Conservation (phyloP, 2,329 filamentous ascomycete genomes). For the Trichophyton simii region DNA sequence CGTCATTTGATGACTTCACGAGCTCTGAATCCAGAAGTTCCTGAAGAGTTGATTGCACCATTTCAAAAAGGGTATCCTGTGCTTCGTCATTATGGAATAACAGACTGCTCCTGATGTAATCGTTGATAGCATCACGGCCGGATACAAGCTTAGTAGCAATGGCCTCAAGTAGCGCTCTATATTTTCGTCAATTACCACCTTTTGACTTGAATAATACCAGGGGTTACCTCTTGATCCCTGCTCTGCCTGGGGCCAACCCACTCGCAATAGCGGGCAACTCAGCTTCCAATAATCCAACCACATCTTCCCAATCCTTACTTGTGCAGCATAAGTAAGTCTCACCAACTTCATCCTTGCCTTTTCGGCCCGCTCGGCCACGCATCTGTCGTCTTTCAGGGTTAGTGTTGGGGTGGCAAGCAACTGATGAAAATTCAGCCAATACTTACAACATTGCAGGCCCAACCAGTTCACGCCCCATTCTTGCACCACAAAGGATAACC, state of each 20-base stretch:
- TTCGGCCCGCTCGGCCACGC: slow-evolving; percentile 64
- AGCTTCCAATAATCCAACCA: slow-evolving; percentile 58
- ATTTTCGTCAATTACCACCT: slow-evolving; percentile 7
- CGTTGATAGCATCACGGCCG: slow-evolving; percentile 50
- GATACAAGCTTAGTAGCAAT: slow-evolving; percentile 57
- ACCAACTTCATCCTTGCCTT: slow-evolving; percentile 64
- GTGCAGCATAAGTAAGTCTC: slow-evolving; percentile 68
- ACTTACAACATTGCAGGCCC: slow-evolving; percentile 59
- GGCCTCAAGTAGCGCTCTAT: slow-evolving; percentile 57
- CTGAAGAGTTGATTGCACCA: slow-evolving; percentile 47
- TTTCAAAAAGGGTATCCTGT: slow-evolving; percentile 37
- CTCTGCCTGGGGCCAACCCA: slow-evolving; percentile 54
- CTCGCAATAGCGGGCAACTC: slow-evolving; percentile 59
- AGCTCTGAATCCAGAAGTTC: slow-evolving; percentile 47
- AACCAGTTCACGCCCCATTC: slow-evolving; percentile 65
- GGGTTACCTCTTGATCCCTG: slow-evolving; percentile 50
- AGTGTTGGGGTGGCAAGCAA: slow-evolving; percentile 13
- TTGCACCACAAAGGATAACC: slow-evolving; percentile 61
- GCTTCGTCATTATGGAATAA: slow-evolving; percentile 46
- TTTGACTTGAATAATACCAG: neutral
- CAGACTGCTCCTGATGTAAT: slow-evolving; percentile 57
- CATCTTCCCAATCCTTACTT: slow-evolving; percentile 53
- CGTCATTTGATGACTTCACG: slow-evolving; percentile 39
- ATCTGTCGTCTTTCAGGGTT: slow-evolving; percentile 49
- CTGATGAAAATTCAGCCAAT: neutral